Percentiles rank a stretch among this genome's conserved stretches.
Evolutionary conservation across 2,329 filamentous ascomycete species (phyloP).

Genomic region (Ceratocystis huliohia): DNA sequence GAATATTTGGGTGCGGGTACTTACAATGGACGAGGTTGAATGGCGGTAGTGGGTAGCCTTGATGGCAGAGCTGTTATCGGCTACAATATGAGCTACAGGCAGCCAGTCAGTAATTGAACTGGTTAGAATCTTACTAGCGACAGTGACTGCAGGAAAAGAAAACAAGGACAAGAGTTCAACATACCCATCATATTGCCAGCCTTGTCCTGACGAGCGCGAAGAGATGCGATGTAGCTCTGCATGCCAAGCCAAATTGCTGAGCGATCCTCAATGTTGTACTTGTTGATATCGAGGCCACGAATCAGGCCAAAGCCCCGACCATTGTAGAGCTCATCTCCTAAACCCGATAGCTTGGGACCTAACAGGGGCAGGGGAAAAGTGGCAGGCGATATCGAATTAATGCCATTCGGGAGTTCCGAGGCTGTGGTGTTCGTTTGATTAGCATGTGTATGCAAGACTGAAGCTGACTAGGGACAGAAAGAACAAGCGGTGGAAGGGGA

Average conservation of each 20-base stretch:
- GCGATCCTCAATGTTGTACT: conserved; percentile 48
- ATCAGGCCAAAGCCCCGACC: conserved; percentile 53
- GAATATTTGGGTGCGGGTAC: conserved; percentile 25
- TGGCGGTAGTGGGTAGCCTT: conserved; percentile 44
- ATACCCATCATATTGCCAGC: conserved; percentile 49
- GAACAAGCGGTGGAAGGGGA: too few species aligned
- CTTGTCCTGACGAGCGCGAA: conserved; percentile 48
- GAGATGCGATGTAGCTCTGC: conserved; percentile 49
- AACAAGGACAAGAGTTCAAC: conserved; percentile 22
- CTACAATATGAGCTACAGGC: conserved; percentile 37
- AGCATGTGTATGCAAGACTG: too few species aligned
- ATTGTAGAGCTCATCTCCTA: conserved; percentile 44
- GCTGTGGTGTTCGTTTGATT: conserved; percentile 27
- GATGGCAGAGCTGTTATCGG: conserved; percentile 39
- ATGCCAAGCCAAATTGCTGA: conserved; percentile 53
- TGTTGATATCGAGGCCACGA: conserved; percentile 46
- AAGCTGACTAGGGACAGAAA: too few species aligned
- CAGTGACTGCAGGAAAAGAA: neutral
- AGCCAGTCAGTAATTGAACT: neutral
- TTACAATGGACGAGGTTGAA: conserved; percentile 45
- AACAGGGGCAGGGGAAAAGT: conserved; percentile 50
- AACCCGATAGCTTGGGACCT: conserved; percentile 37
- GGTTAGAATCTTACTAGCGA: neutral
- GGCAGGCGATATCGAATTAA: conserved; percentile 37
- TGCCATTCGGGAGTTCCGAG: conserved; percentile 36